Conservation (phyloP, 306 rosid genomes). For the Purshia tridentata region DNA sequence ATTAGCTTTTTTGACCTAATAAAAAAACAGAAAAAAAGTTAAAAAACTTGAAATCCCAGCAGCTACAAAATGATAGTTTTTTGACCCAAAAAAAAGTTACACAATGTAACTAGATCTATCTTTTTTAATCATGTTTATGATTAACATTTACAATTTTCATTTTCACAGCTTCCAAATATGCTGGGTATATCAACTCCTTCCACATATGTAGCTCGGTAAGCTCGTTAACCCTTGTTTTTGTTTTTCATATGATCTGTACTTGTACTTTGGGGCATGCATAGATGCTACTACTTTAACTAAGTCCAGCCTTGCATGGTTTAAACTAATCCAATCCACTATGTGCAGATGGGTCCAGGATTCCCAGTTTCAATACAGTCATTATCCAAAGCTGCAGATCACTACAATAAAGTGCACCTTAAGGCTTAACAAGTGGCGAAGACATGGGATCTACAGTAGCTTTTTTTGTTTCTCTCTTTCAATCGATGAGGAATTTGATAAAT, state of each 20-base stretch:
- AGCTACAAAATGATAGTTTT: too few relatives aligned
- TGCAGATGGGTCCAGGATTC: slow-evolving; percentile 92
- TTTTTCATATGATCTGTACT: slow-evolving; percentile 1
- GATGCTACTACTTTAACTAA: not conserved
- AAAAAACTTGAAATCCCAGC: too few relatives aligned
- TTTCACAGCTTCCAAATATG: slow-evolving; percentile 89
- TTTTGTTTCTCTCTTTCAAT: too few relatives aligned
- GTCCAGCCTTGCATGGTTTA: not conserved
- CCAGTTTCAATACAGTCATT: slow-evolving; percentile 83
- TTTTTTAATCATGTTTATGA: not conserved
- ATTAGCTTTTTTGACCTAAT: too few relatives aligned
- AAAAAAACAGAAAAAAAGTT: too few relatives aligned
- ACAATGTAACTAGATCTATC: too few relatives aligned
- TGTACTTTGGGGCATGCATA: not conserved
- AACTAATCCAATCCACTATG: slow-evolving; percentile 20
- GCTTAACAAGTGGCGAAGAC: too few relatives aligned
- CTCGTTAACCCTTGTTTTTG: slow-evolving; percentile 20
- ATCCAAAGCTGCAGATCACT: slow-evolving; percentile 90
- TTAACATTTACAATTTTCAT: slow-evolving; percentile 4
- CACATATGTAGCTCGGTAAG: slow-evolving; percentile 92
- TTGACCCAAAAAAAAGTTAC: too few relatives aligned
- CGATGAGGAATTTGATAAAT: too few relatives aligned
- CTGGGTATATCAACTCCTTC: slow-evolving; percentile 88
- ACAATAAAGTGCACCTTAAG: slow-evolving; percentile 60
- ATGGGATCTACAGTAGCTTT: too few relatives aligned